Percentiles rank a stretch among this genome's conserved stretches.
phyloP scores from a whole-genome alignment of 805 yeast genomes.

The Starmerella powellii region DNA sequence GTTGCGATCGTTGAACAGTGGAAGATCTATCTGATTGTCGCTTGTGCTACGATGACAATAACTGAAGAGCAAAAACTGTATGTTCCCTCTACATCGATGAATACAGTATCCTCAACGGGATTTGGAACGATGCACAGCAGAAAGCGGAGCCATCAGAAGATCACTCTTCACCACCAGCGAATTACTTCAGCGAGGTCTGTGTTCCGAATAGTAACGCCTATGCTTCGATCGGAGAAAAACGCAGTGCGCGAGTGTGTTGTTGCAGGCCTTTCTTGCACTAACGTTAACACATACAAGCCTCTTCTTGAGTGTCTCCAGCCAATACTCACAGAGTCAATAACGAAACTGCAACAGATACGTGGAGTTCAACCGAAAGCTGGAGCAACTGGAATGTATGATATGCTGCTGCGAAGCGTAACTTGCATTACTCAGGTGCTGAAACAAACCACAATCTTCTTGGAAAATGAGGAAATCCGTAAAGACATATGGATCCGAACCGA shows the following conservation, averaged over 20 bases:
- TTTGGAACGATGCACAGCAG: constrained; percentile 40
- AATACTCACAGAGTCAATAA: constrained; percentile 41
- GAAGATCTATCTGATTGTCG: constrained; percentile 79
- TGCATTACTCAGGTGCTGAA: constrained; percentile 70
- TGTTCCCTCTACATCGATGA: constrained; percentile 35
- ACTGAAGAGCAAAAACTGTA: constrained; percentile 75
- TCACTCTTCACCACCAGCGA: constrained; percentile 76
- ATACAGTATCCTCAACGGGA: not conserved
- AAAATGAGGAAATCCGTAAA: constrained; percentile 38
- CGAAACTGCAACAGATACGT: constrained; percentile 9
- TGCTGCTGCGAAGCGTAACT: constrained; percentile 37
- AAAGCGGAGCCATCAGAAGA: constrained; percentile 65
- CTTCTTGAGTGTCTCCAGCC: constrained; percentile 64
- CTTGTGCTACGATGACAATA: constrained; percentile 81
- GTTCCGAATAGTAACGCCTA: constrained; percentile 75
- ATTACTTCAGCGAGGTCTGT: constrained; percentile 87
- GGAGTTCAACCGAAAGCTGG: constrained; percentile 3
- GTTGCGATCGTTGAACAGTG: constrained; percentile 60
- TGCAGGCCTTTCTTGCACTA: constrained; percentile 78
- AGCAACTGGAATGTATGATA: not conserved
- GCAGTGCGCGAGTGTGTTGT: constrained; percentile 75
- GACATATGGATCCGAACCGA: constrained; percentile 62
- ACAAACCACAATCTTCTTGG: constrained; percentile 53
- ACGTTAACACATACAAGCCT: constrained; percentile 76
- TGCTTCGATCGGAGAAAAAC: constrained; percentile 56